Base-by-base conservation (phyloP, 2,329 filamentous ascomycete species). In the Colletotrichum magnum region DNA sequence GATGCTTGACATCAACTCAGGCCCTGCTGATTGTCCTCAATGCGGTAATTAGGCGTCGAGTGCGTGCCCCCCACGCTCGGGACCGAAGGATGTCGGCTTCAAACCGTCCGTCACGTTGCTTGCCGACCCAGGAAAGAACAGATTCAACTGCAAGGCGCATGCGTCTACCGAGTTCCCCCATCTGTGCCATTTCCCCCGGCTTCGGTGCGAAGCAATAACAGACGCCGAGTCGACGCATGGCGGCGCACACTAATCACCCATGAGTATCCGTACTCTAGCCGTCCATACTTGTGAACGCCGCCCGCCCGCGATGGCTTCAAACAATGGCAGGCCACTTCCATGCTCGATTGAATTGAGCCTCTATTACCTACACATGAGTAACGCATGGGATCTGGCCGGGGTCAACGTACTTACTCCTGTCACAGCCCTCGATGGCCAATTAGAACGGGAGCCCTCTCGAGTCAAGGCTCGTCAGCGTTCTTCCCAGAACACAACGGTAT, bases 11-110 rank as follows among this genome's bases (percentile, higher is more conserved):
- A 36, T 36, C 32, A 36, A 36, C 51, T 18, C 58, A 28, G 21
- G 18, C 47, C 58, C 9, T 28, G 28, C 59, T 21, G n/a, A 21
- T 54, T 36, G n/a, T 56, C 48, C 48, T 36, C 32, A 7, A 36
- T 36, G 32, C 32, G 32, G 32, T 9, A 32, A 32, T 32, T 32
- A 32, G 28, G 9, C 28, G 28, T 32, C 28, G 28, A 32, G 16
- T 28, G 43, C 41, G 61, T 18, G 56, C 57, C 56, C 56, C 63
- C 63, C 57, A 61, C 57, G 63, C 28, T 50, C 21, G 28, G 13
- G 18, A 54, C 21, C 15, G 18, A 5, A 26, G 21, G n/a, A 62
- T 39, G 41, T 62, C 51, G 47, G 39, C 24, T 50, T n/a, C 64
- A 32, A 18, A 41, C 26, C 32, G 41, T 61, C 26, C 7, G 39